Evolutionary conservation across 768 basidiomycete genomes (phyloP).

Genomic region (Psilocybe subaeruginosa): DNA sequence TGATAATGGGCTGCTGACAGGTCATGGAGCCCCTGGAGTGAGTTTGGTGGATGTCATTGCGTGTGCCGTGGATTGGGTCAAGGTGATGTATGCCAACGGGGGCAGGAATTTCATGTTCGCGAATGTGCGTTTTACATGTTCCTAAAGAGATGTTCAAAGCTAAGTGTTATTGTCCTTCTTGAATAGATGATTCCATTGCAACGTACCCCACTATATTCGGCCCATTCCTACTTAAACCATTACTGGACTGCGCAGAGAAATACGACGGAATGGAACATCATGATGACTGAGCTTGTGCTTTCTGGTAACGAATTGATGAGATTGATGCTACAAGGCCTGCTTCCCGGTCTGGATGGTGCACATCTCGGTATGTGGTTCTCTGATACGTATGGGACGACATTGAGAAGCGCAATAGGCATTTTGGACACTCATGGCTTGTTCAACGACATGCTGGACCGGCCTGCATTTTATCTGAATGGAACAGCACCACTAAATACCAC

Average conservation of each 20-base stretch:
- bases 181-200: slow-evolving; percentile 60
- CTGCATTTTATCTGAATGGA: slow-evolving; percentile 59
- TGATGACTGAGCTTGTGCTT: slow-evolving; percentile 53
- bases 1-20: slow-evolving; percentile 51
- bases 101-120: slow-evolving; percentile 71
- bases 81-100: slow-evolving; percentile 54
- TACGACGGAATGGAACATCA: slow-evolving; percentile 57
- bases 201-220: slow-evolving; percentile 45
- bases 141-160: neutral
- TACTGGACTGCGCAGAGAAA: slow-evolving; percentile 55
- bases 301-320: slow-evolving; percentile 54
- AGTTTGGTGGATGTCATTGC: slow-evolving; percentile 58
- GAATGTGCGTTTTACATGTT: slow-evolving; percentile 45
- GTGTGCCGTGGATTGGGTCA: slow-evolving; percentile 67
- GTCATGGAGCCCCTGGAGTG: slow-evolving; percentile 38
- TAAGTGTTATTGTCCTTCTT: neutral
- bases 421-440: slow-evolving; percentile 66
- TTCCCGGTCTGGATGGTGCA: slow-evolving; percentile 47
- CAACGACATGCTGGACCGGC: slow-evolving; percentile 54
- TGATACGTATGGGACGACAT: neutral
- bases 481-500: slow-evolving; percentile 64
- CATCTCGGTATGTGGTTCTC: slow-evolving; percentile 50
- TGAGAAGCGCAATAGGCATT: slow-evolving; percentile 37
- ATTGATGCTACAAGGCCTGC: slow-evolving; percentile 49
- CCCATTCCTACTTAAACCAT: slow-evolving; percentile 46